These are phyloP conservation scores for Butyriboletus appendiculatus DNA, from an alignment of 1,284 basidiomycete genomes.

Conservation along the genomic window DNA sequence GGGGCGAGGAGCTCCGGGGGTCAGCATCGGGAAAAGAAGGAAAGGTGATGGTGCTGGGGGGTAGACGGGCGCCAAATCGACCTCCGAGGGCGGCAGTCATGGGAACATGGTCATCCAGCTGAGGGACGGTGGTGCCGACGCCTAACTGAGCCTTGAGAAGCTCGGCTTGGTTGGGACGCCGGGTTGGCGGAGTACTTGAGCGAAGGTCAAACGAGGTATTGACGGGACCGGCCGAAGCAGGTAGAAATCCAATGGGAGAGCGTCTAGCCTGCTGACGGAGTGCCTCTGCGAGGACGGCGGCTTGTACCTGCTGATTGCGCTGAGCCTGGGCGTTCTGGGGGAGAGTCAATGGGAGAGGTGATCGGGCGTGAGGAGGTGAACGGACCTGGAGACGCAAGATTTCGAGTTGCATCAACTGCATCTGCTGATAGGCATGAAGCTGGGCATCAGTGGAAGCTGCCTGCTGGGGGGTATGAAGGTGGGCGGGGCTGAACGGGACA, in stretches of 20 bases:
- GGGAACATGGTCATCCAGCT: constrained; percentile 58
- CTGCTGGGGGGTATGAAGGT: constrained; percentile 36
- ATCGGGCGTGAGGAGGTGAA: constrained; percentile 10
- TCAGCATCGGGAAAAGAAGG: constrained; percentile 41
- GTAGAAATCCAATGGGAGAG: constrained; percentile 50
- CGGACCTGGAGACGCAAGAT: constrained; percentile 74
- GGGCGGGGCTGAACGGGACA: constrained; percentile 54
- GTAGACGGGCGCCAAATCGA: constrained; percentile 63
- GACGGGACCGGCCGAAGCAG: constrained; percentile 68
- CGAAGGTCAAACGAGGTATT: constrained; percentile 63
- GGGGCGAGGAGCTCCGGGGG: constrained; percentile 47
- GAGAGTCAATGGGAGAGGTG: not conserved
- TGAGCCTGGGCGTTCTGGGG: constrained; percentile 38
- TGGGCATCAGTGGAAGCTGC: constrained; percentile 46
- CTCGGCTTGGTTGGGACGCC: constrained; percentile 67
- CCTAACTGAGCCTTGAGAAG: constrained; percentile 60
- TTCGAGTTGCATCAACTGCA: constrained; percentile 83
- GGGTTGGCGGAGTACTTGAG: constrained; percentile 53
- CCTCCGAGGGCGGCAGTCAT: constrained; percentile 80
- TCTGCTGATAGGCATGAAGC: constrained; percentile 59
- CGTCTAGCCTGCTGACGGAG: constrained; percentile 65
- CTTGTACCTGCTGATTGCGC: constrained; percentile 45
- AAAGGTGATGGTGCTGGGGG: constrained; percentile 44
- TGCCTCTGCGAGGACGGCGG: constrained; percentile 55
- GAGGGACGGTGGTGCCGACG: constrained; percentile 25